Base-by-base conservation (phyloP, 805 yeast genomes). In the Torulaspora gathmanii region DNA sequence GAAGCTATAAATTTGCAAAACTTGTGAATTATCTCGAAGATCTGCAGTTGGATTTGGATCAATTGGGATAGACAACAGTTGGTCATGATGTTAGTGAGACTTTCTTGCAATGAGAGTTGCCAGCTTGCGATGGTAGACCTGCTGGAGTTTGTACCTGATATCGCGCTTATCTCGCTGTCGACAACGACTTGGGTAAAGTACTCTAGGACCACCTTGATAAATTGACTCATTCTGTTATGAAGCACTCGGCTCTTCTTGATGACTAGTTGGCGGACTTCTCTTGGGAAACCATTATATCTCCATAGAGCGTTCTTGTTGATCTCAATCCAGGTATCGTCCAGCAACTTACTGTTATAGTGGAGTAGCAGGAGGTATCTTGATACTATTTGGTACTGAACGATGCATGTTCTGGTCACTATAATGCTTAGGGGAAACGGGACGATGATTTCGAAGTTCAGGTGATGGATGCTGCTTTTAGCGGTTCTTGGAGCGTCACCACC, bases 381-480 rank as follows among this genome's bases (percentile, higher is more conserved):
- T 37, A 89, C 68, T 28, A 87, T 69, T 61, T 91, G 96, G 58
- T 83, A 88, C 51, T 93, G 87, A 39, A 80, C 74, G 13, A 87
- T 69, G 20, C 82, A 79, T 12, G 88, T 83, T 44, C 81, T 77
- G 13, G 85, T 79, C 1, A 88, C 68, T 1, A 93, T 71, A 20
- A 91, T 70, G 56, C 88, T 88, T 39, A 88, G 65, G 0, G 99
- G 99, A 60, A 87, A 93, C 3, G 97, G 96, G 17, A 90, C 63
- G n/a, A 73, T 64, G 6, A 82, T 48, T 33, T 81, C 79, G 36
- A 83, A 64, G 46, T 76, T 77, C 9, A 83, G 61, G 40, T 75
- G 74, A 37, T 80, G 70, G 1, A 83, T 69, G 1, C 55, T 70
- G 52, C 61, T 67, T 57, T 50, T 60, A n/a, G 52, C 46, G 8